Conservation (phyloP, 2,329 filamentous ascomycete species). For the Niveomyces coronatus region DNA sequence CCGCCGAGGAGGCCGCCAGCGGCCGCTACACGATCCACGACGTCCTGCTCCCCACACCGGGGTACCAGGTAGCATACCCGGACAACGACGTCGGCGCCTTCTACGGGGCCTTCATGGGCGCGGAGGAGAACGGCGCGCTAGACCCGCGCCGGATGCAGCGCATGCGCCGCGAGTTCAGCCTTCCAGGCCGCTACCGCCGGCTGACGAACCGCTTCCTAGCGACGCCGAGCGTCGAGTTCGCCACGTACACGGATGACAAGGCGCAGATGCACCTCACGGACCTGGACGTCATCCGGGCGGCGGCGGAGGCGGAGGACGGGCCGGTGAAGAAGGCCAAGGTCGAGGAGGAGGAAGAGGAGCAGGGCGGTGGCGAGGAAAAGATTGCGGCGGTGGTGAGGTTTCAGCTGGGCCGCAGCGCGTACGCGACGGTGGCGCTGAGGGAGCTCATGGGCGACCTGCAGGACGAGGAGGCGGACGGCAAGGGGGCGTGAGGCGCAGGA, state of each 20-base stretch:
- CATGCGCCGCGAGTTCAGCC: conserved; percentile 73
- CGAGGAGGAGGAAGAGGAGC: conserved; percentile 18
- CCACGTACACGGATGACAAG: conserved; percentile 56
- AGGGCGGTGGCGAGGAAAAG: conserved; percentile 21
- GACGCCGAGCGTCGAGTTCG: conserved; percentile 56
- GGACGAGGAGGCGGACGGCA: conserved; percentile 13
- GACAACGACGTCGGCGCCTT: conserved; percentile 72
- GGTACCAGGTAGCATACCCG: conserved; percentile 83
- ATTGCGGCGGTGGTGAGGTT: conserved; percentile 65
- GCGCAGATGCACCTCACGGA: conserved; percentile 89
- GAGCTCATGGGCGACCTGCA: conserved; percentile 55
- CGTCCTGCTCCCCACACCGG: conserved; percentile 82
- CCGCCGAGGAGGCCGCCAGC: conserved; percentile 64
- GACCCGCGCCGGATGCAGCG: conserved; percentile 83
- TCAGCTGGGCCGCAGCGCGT: conserved; percentile 68
- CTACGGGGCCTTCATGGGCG: conserved; percentile 80
- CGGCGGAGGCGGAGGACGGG: conserved; percentile 15
- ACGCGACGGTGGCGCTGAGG: conserved; percentile 73
- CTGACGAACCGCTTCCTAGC: conserved; percentile 63
- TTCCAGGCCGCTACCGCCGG: conserved; percentile 83
- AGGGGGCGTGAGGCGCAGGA: no score
- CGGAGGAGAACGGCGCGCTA: conserved; percentile 63
- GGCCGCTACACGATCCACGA: conserved; percentile 77
- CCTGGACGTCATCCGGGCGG: conserved; percentile 52
- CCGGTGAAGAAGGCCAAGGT: conserved; percentile 7